Evolutionary conservation across 306 rosid species (phyloP), one percentile per base, ranked within the genome.

Genomic region (Canavalia gladiata): DNA sequence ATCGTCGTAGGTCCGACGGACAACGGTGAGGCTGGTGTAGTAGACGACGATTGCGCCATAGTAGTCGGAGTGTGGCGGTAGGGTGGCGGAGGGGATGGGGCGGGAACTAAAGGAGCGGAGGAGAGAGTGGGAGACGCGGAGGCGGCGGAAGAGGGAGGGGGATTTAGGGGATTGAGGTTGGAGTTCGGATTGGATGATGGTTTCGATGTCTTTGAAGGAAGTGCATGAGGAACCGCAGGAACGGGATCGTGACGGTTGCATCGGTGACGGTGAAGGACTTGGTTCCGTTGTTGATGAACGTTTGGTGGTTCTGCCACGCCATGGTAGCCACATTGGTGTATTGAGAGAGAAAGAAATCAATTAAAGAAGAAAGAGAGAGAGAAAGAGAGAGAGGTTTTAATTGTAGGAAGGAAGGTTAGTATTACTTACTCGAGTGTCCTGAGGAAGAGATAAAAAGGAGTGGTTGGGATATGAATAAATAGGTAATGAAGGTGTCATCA

Each of bases 21-120:
- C 91, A 64, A 93, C 89, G 49, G 95, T 94, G 62, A 95, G 93
- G 88, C 95, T 91, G 11, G 99, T 95, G 87, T 75, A 85, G 89
- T 89, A 95, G 29, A 95, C 49, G 60, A 93, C 91, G 65, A 91
- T 59, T 4, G 64, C 2, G 34, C 90, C 25, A 18, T 18, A 78
- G 37, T 72, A 83, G 52, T 88, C 91, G 7, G 81, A 82, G 74
- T 84, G 86, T 0, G 91, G 90, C 0, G 90, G 90, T 0, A 63
- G 25, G 54, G 75, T 0, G 80, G 85, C 4, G 42, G 74, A 6
- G 51, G 42, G 8, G 10, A 63, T 2, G 42, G 60, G 4, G 58
- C 76, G 76, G 73, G 25, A 70, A 74, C 79, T 70, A 81, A 81
- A 80, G 28, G 91, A 43, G 57, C 87, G 94, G 79, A 88, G 76